Conservation (phyloP, 768 basidiomycete genomes). For the Mycena albidolilacea region DNA sequence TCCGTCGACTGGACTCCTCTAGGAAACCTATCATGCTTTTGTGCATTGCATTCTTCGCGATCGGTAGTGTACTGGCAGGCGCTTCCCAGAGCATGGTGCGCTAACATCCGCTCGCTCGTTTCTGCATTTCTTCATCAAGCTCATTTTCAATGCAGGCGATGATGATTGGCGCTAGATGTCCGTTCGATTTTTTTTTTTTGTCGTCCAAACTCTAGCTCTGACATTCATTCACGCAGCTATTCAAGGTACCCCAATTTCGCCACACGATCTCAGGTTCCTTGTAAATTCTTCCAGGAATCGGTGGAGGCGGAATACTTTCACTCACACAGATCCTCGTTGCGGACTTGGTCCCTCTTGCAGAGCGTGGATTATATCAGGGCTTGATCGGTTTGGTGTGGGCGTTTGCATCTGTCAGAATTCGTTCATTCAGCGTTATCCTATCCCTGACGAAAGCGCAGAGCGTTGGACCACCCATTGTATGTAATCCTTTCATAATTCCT, state of each 20-base stretch:
- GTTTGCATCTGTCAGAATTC: conserved; percentile 44
- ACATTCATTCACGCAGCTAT: conserved; percentile 7
- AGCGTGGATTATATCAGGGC: conserved; percentile 54
- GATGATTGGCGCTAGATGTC: conserved; percentile 55
- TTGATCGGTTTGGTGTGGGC: conserved; percentile 48
- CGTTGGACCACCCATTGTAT: conserved; percentile 28
- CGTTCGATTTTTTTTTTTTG: too few species aligned
- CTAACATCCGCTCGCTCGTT: neutral
- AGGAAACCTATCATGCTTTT: conserved; percentile 47
- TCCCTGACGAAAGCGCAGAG: neutral
- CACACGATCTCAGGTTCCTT: too few species aligned
- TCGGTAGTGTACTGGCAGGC: conserved; percentile 61
- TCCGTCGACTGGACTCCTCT: too few species aligned
- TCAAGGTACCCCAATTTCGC: conserved; percentile 10
- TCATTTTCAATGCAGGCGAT: conserved; percentile 31
- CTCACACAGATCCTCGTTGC: conserved; percentile 55
- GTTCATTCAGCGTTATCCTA: neutral
- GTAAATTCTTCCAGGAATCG: conserved; percentile 44
- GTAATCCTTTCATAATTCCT: too few species aligned
- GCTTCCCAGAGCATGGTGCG: conserved; percentile 54
- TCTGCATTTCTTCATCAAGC: too few species aligned
- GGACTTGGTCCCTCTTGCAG: conserved; percentile 57
- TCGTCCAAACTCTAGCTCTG: neutral
- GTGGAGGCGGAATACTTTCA: conserved; percentile 52
- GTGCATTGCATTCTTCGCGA: conserved; percentile 49